phyloP scores from a whole-genome alignment of 805 yeast species.

The Candida maltosa region DNA sequence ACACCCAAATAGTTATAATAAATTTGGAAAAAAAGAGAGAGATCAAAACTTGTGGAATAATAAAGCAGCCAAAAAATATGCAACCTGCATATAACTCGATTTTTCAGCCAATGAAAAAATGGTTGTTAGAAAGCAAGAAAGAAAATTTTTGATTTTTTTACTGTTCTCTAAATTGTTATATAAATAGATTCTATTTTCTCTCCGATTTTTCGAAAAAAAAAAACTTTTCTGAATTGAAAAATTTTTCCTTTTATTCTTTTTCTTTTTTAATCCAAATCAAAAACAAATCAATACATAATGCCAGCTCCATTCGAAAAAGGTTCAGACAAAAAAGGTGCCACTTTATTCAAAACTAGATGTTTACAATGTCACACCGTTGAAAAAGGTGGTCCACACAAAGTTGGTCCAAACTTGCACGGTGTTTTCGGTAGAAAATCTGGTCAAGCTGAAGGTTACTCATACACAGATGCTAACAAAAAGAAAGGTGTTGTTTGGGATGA shows the following conservation, averaged over 20 bases:
- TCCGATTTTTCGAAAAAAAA: neutral
- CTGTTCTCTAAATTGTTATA: no score
- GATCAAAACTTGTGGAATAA: no score
- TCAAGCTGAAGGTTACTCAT: conserved; percentile 86
- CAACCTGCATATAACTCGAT: no score
- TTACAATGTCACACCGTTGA: conserved; percentile 98
- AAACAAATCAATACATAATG: conserved; percentile 18
- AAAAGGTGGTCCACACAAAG: conserved; percentile 95
- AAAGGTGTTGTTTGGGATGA: conserved; percentile 87
- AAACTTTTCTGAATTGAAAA: neutral
- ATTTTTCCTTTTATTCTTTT: neutral
- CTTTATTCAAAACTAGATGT: conserved; percentile 97
- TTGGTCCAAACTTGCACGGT: conserved; percentile 98
- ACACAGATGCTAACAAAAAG: conserved; percentile 97
- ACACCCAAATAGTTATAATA: no score
- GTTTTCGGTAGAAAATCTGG: conserved; percentile 91
- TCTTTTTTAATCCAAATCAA: neutral
- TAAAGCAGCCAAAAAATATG: no score
- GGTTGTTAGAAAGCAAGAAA: conserved; percentile 3
- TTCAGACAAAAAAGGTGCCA: conserved; percentile 81
- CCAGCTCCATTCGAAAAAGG: conserved; percentile 46
- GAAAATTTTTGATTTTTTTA: neutral
- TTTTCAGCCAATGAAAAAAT: conserved; percentile 4
- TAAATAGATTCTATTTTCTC: no score
- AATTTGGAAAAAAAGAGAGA: no score